These are phyloP conservation scores for Petrea volubilis DNA, from an alignment of 257 asterid species.

Conservation along the genomic window DNA sequence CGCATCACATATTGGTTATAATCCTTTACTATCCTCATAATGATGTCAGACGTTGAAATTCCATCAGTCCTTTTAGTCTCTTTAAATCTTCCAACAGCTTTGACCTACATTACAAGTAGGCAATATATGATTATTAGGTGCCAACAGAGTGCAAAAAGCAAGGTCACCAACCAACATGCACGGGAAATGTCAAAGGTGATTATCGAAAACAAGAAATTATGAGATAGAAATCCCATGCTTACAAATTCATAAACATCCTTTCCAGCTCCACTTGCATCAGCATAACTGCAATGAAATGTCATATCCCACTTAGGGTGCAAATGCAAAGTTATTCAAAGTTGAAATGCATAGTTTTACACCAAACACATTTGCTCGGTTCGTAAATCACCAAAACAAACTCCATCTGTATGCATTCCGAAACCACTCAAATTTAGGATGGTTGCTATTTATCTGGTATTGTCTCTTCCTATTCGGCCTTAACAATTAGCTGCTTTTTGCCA, in stretches of 20 bases:
- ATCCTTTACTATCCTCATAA: slow-evolving; percentile 80
- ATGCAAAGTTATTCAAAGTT: background rate
- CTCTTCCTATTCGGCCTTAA: background rate
- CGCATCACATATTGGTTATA: slow-evolving; percentile 79
- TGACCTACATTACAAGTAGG: slow-evolving; percentile 46
- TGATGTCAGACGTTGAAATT: slow-evolving; percentile 75
- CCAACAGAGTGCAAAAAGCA: background rate
- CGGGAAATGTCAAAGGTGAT: background rate
- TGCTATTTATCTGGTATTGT: no score
- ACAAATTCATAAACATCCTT: slow-evolving; percentile 77
- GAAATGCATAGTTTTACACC: background rate
- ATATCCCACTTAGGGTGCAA: slow-evolving; percentile 4
- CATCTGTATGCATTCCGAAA: background rate
- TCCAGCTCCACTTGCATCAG: slow-evolving; percentile 76
- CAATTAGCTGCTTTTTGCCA: background rate
- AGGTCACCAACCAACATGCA: background rate
- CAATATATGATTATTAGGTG: slow-evolving; percentile 15
- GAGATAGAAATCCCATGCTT: slow-evolving; percentile 32
- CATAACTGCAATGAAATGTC: slow-evolving; percentile 47
- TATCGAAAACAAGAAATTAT: background rate
- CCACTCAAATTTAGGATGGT: background rate
- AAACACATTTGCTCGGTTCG: background rate
- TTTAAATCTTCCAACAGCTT: slow-evolving; percentile 71
- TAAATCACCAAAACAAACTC: background rate
- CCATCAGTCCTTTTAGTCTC: slow-evolving; percentile 75